A percentile compares a stretch with the other conserved stretches of the same genome.
phyloP scores from a whole-genome alignment of 345 rosid species.

The Bruguiera sexangula region DNA sequence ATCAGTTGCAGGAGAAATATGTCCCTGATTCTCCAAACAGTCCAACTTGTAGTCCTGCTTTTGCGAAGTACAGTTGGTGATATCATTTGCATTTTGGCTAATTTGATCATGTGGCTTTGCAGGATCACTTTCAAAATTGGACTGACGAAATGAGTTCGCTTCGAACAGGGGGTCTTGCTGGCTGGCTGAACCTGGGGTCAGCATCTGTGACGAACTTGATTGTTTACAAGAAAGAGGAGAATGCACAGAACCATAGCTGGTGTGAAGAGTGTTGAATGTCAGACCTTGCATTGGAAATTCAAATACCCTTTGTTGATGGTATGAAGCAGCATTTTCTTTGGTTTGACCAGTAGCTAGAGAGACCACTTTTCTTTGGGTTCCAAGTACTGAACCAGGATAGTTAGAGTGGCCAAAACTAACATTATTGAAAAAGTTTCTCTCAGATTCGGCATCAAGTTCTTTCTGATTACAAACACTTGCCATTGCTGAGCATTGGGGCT shows the following conservation, averaged over 20 bases:
- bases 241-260: conserved; percentile 38
- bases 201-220: conserved; percentile 39
- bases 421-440: conserved; percentile 29
- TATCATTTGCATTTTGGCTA: conserved; percentile 36
- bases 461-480: conserved; percentile 24
- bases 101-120: conserved; percentile 36
- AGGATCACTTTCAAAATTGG: conserved; percentile 36
- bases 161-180: conserved; percentile 45
- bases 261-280: conserved; percentile 30
- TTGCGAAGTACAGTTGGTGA: conserved; percentile 30
- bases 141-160: conserved; percentile 36
- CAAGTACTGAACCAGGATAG: conserved; percentile 37
- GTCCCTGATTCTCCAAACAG: conserved; percentile 50
- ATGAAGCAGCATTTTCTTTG: conserved; percentile 39
- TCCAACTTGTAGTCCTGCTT: conserved; percentile 33
- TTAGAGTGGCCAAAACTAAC: conserved; percentile 26
- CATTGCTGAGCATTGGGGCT: conserved; percentile 38
- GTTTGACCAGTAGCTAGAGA: conserved; percentile 32
- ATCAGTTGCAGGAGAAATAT: conserved; percentile 48
- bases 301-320: conserved; percentile 41
- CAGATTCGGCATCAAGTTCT: conserved; percentile 26
- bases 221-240: conserved; percentile 34
- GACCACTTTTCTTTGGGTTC: conserved; percentile 41
- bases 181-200: conserved; percentile 55
- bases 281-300: conserved; percentile 42